These are phyloP conservation scores for Aphanomyces euteiches DNA, from an alignment of 352 stramenopile genomes.

Conservation along the genomic window DNA sequence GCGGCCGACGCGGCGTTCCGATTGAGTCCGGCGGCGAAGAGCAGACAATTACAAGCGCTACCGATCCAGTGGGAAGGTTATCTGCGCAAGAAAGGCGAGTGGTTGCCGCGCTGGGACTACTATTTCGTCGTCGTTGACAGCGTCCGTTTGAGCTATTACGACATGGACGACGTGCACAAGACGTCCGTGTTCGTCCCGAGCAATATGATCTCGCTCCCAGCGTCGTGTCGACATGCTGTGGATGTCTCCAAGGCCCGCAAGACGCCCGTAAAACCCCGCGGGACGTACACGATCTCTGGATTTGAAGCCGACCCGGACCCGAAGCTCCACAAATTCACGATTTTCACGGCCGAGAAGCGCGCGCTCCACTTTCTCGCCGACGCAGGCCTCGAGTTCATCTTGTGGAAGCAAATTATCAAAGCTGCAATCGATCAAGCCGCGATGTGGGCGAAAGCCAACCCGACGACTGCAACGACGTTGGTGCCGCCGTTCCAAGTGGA, in stretches of 20 bases:
- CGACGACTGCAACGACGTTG: neutral
- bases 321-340: constrained; percentile 1
- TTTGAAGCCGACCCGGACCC: constrained; percentile 10
- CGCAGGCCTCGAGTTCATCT: constrained; percentile 8
- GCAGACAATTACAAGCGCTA: constrained; percentile 14
- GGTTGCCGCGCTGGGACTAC: constrained; percentile 26
- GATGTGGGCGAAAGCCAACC: neutral
- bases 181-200: constrained; percentile 12
- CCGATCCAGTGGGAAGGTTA: constrained; percentile 27
- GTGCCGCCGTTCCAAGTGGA: constrained; percentile 31
- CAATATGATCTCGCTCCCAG: constrained; percentile 24
- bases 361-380: constrained; percentile 20
- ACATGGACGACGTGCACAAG: constrained; percentile 8
- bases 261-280: constrained; percentile 8
- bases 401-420: constrained; percentile 28
- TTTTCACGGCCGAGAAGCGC: constrained; percentile 19
- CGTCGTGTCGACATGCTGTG: constrained; percentile 3
- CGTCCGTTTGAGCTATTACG: constrained; percentile 15
- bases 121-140: constrained; percentile 21
- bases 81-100: constrained; percentile 25
- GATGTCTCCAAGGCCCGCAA: neutral
- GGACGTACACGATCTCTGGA: neutral
- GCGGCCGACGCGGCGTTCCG: neutral
- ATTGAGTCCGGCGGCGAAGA: constrained; percentile 19
- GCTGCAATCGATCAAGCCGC: constrained; percentile 12